These are phyloP conservation scores for Cyclotella atomus DNA, from an alignment of 108 stramenopile genomes.

Conservation along the genomic window DNA sequence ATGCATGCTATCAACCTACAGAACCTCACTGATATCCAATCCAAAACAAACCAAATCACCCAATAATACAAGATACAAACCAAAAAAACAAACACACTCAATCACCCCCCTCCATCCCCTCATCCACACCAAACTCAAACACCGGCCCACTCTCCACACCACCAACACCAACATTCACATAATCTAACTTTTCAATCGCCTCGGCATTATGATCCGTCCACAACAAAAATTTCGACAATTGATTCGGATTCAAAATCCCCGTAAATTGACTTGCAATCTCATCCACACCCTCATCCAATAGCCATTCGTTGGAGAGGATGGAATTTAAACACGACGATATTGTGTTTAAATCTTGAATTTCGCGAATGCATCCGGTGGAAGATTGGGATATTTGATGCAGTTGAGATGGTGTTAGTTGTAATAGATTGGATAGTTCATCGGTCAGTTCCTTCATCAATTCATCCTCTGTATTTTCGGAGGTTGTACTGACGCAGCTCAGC, in stretches of 20 bases:
- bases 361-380: constrained; percentile 56
- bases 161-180: constrained; percentile 51
- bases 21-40: too few relatives aligned
- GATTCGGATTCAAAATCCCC: constrained; percentile 81
- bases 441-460: constrained; percentile 56
- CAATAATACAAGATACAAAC: too few relatives aligned
- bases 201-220: constrained; percentile 90
- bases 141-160: constrained; percentile 50
- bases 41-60: too few relatives aligned
- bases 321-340: constrained; percentile 66
- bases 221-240: constrained; percentile 83
- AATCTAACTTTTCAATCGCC: constrained; percentile 83
- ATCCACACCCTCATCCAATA: constrained; percentile 81
- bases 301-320: constrained; percentile 75
- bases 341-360: constrained; percentile 71
- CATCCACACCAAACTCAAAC: constrained; percentile 85
- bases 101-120: constrained; percentile 42
- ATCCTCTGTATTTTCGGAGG: constrained; percentile 6
- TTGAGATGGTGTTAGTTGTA: constrained; percentile 70
- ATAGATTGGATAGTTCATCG: constrained; percentile 61
- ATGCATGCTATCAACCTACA: too few relatives aligned
- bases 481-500: constrained; percentile 24
- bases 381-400: constrained; percentile 43
- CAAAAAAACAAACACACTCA: neutral
- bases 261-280: constrained; percentile 75